A percentile compares a stretch with the other conserved stretches of the same genome.
Conservation (phyloP, 331 rosid species). For the Quercus tomentella region DNA sequence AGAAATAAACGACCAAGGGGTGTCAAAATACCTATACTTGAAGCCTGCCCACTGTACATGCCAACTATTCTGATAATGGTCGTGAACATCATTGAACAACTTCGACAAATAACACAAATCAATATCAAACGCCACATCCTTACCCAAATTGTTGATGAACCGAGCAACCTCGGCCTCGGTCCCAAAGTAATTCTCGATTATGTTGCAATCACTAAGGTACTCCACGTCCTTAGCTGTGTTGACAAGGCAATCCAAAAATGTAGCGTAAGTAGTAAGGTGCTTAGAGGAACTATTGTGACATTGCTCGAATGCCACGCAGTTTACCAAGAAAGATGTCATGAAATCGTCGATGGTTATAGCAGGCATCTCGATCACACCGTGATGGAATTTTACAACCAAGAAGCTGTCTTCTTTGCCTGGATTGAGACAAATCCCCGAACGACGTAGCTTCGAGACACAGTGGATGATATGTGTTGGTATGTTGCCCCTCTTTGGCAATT, state of each 20-base stretch:
- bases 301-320: constrained; percentile 48
- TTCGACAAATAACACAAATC: constrained; percentile 28
- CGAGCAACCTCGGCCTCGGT: constrained; percentile 34
- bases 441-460: constrained; percentile 38
- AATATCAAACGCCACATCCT: constrained; percentile 37
- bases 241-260: constrained; percentile 30
- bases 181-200: constrained; percentile 34
- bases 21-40: constrained; percentile 37
- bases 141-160: constrained; percentile 33
- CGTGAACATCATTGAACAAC: constrained; percentile 35
- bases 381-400: constrained; percentile 22
- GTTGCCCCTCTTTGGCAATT: background rate
- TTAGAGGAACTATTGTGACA: constrained; percentile 25
- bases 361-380: constrained; percentile 33
- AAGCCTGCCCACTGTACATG: constrained; percentile 43
- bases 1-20: constrained; percentile 44
- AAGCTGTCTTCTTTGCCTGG: constrained; percentile 12
- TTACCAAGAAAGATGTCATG: constrained; percentile 30
- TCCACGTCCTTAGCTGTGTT: constrained; percentile 38
- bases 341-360: constrained; percentile 32
- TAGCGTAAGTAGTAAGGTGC: constrained; percentile 38
- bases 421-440: constrained; percentile 24
- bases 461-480: constrained; percentile 33
- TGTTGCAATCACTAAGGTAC: constrained; percentile 26
- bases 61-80: constrained; percentile 22